These are phyloP conservation scores for Wickerhamiella vanderwaltii DNA, from an alignment of 805 yeast species.

Conservation along the genomic window DNA sequence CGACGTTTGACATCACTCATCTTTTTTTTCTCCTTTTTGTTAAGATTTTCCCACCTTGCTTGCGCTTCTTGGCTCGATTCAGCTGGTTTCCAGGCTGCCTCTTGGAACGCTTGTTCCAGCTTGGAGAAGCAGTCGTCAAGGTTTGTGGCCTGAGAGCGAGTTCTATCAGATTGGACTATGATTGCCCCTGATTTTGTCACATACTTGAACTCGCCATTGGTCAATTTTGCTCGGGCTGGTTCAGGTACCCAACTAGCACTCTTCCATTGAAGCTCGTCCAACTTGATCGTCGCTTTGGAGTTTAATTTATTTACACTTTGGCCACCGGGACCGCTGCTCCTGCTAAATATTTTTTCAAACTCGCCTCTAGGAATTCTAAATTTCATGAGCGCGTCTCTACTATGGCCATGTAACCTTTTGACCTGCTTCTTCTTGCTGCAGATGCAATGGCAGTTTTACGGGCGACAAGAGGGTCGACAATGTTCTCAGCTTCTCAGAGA, in stretches of 20 bases:
- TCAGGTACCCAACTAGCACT: conserved; percentile 48
- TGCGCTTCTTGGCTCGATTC: conserved; percentile 38
- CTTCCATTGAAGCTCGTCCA: conserved; percentile 35
- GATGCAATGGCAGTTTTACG: neutral
- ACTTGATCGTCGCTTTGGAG: conserved; percentile 51
- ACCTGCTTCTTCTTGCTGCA: neutral
- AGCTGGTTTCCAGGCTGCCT: conserved; percentile 34
- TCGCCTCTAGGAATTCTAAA: conserved; percentile 19
- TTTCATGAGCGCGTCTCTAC: conserved; percentile 7
- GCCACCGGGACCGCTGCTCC: conserved; percentile 81
- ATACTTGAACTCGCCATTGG: conserved; percentile 34
- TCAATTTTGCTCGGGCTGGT: conserved; percentile 34
- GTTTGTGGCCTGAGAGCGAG: conserved; percentile 49
- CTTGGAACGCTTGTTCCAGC: conserved; percentile 41
- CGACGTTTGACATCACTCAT: conserved; percentile 31
- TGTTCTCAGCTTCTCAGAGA: too few species aligned
- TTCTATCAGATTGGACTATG: conserved; percentile 47
- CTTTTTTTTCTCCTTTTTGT: conserved; percentile 26
- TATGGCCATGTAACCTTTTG: neutral
- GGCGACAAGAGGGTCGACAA: too few species aligned
- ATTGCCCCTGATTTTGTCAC: conserved; percentile 44
- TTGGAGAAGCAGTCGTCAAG: conserved; percentile 47
- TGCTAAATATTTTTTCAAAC: conserved; percentile 37
- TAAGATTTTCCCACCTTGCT: conserved; percentile 39
- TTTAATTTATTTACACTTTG: conserved; percentile 67